Percentiles rank a stretch among this genome's conserved stretches.
These are phyloP conservation scores for Venustampulla echinocandica DNA, from an alignment of 495 filamentous ascomycete genomes.

Conservation along the genomic window DNA sequence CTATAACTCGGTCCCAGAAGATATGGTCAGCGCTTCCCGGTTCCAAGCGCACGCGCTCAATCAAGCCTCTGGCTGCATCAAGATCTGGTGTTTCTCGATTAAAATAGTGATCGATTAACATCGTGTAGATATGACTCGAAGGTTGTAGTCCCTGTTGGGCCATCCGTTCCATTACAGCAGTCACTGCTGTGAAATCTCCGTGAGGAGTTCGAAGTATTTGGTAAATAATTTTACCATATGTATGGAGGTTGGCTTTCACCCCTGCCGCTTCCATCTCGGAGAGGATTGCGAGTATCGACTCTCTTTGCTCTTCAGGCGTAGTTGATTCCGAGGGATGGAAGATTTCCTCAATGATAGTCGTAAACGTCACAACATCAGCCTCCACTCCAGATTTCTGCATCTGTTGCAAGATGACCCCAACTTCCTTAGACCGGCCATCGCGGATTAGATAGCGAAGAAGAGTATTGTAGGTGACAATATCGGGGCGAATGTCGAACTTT, in stretches of 20 bases:
- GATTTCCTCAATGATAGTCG: conserved; percentile 39
- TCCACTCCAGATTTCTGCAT: conserved; percentile 39
- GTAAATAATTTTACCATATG: conserved; percentile 57
- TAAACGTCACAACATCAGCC: conserved; percentile 45
- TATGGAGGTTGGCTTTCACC: conserved; percentile 44
- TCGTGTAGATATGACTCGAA: conserved; percentile 56
- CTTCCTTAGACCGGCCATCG: conserved; percentile 25
- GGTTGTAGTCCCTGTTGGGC: conserved; percentile 38
- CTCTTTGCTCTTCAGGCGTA: conserved; percentile 27
- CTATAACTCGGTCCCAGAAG: conserved; percentile 61
- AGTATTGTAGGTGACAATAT: conserved; percentile 61
- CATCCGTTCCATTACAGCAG: conserved; percentile 54
- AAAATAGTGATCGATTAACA: conserved; percentile 62
- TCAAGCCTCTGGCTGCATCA: conserved; percentile 44
- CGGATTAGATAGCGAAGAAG: conserved; percentile 49
- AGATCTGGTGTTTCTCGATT: conserved; percentile 45
- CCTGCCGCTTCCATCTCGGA: conserved; percentile 42
- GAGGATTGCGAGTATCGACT: conserved; percentile 36
- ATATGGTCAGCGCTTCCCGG: conserved; percentile 38
- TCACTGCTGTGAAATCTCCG: conserved; percentile 39
- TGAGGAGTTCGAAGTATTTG: conserved; percentile 41
- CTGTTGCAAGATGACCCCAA: conserved; percentile 21
- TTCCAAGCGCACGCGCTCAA: conserved; percentile 34
- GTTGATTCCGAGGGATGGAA: conserved; percentile 7
- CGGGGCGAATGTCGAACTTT: conserved; percentile 46